phyloP scores from a whole-genome alignment of 108 stramenopile genomes.

The Licmophora abbreviata region DNA sequence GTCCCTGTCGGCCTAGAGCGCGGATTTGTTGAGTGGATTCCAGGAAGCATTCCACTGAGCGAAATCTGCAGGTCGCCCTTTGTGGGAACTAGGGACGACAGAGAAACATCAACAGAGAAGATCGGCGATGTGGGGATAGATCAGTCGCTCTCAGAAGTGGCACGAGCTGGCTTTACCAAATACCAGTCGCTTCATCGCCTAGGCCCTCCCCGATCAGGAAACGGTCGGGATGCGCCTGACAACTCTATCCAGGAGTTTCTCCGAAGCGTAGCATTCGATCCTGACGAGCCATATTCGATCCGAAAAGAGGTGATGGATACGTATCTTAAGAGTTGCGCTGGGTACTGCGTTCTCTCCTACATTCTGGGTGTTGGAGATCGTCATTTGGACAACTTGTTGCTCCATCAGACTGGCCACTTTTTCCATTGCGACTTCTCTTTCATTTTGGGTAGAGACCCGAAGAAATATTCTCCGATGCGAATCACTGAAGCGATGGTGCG shows the following conservation, averaged over 20 bases:
- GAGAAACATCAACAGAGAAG: not conserved
- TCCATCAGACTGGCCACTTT: constrained; percentile 77
- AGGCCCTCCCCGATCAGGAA: constrained; percentile 1
- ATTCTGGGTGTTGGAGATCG: constrained; percentile 88
- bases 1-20: constrained; percentile 62
- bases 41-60: constrained; percentile 71
- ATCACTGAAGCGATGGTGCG: constrained; percentile 81
- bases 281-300: constrained; percentile 61
- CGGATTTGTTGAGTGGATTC: constrained; percentile 85
- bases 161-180: constrained; percentile 45
- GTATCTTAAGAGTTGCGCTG: constrained; percentile 95
- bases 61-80: constrained; percentile 70
- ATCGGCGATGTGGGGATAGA: constrained; percentile 7
- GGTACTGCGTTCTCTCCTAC: constrained; percentile 97
- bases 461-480: constrained; percentile 79
- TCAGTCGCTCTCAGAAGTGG: constrained; percentile 17
- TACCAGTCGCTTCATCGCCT: constrained; percentile 61
- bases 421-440: constrained; percentile 87
- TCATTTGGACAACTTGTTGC: constrained; percentile 78
- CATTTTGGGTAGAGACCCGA: constrained; percentile 79
- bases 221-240: constrained; percentile 14
- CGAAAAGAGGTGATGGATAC: constrained; percentile 81
- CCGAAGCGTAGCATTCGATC: constrained; percentile 55
- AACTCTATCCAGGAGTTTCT: constrained; percentile 85
- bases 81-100: constrained; percentile 19